Evolutionary conservation across 768 basidiomycete genomes (phyloP).

Genomic region (Lentinula aciculospora): DNA sequence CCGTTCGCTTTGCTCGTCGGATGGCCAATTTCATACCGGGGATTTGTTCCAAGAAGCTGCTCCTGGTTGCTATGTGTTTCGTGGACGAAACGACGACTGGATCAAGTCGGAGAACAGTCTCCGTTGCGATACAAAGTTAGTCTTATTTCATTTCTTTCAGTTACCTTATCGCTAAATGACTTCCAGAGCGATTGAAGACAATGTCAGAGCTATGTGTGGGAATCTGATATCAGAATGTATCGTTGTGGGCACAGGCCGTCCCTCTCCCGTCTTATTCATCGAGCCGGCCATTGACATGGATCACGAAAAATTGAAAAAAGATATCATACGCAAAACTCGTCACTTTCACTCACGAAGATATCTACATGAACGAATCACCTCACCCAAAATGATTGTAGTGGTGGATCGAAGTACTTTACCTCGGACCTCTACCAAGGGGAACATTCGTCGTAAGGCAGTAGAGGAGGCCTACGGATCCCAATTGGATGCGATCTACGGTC

Average conservation of each 20-base stretch:
- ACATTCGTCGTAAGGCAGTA: conserved; percentile 47
- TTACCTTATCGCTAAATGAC: conserved; percentile 10
- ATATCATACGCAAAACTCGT: conserved; percentile 45
- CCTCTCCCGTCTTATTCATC: conserved; percentile 49
- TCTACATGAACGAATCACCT: conserved; percentile 49
- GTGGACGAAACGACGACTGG: conserved; percentile 68
- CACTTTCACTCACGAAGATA: conserved; percentile 48
- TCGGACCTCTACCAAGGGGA: conserved; percentile 52
- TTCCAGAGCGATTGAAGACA: conserved; percentile 51
- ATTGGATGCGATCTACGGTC: conserved; percentile 36
- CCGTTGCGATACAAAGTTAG: conserved; percentile 63
- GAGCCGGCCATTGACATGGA: conserved; percentile 36
- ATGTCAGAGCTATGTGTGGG: conserved; percentile 42
- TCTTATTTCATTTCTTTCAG: conserved; percentile 10
- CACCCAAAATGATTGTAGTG: conserved; percentile 36
- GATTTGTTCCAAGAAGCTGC: conserved; percentile 55
- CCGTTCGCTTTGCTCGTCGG: conserved; percentile 37
- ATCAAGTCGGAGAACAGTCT: conserved; percentile 65
- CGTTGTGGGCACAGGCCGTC: conserved; percentile 51
- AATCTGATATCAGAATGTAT: conserved; percentile 45
- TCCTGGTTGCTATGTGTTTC: conserved; percentile 45
- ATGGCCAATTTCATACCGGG: conserved; percentile 66
- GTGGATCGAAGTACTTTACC: conserved; percentile 43
- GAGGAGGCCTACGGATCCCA: conserved; percentile 36
- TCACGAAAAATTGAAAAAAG: conserved; percentile 35